Base-by-base conservation (phyloP, 345 rosid genomes). In the Fremontodendron californicum region DNA sequence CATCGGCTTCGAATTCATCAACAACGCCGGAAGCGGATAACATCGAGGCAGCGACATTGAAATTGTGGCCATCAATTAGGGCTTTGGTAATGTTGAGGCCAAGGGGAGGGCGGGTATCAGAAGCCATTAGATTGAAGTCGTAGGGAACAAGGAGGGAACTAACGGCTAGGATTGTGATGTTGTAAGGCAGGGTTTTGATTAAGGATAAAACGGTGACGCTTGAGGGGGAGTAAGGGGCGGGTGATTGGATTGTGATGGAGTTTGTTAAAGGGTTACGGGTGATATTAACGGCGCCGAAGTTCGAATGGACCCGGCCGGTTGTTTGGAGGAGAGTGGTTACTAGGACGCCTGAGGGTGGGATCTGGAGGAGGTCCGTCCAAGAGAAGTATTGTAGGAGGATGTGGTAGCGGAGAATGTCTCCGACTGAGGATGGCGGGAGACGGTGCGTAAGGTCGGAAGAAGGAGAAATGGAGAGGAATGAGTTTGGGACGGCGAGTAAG, bases 401-500 rank as follows among this genome's bases (percentile, higher is more conserved):
- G 80, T 96, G 92, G 86, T 89, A 93, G 74, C 97, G 90, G 81
- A 93, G 90, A 85, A 96, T 90, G 91, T 96, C 97, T 48, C 94
- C 90, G 33, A 90, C 86, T 1, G 92, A 63, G 64, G 88, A 75
- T 1, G 89, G 89, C 18, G 93, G 78, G 79, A 93, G 88, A 80
- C 51, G 93, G 89, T 88, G 92, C 78, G 93, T 90, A 89, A 86
- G 72, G 43, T 84, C 91, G 1, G 76, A 69, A 57, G 83, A 72
- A 52, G 92, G 75, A 42, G 94, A 52, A 58, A 80, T 39, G 9
- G 80, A 63, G 60, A 96, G 86, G 77, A 76, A 88, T 5, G 89
- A 67, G 79, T 96, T 90, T 10, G 98, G 93, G 57, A 96, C 95
- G 65, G 91, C 97, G 68, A 96, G 89, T 79, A 96, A 80, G 1